These are phyloP conservation scores for Carex sylvatica DNA, from an alignment of 202 grass and related monocot genomes.

Conservation along the genomic window DNA sequence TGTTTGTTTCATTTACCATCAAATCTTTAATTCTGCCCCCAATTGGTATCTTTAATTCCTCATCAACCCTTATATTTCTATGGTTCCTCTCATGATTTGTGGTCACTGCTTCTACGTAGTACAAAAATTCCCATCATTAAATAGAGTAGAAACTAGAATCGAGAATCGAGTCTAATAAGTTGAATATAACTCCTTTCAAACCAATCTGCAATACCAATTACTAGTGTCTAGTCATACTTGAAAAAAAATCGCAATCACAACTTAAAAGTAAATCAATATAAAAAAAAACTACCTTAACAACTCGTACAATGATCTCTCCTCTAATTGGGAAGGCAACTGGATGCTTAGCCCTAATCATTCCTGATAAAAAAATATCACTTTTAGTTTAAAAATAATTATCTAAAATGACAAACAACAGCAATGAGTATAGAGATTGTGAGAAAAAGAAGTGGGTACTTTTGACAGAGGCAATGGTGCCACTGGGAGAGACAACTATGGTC, in stretches of 20 bases:
- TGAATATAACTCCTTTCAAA: conserved; percentile 42
- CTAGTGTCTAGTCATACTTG: not conserved
- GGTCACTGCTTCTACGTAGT: conserved; percentile 43
- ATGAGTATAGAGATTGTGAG: too few relatives aligned
- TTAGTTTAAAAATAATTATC: not conserved
- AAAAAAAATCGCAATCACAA: not conserved
- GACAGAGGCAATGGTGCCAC: too few relatives aligned
- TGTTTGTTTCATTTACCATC: conserved; percentile 4
- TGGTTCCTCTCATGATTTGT: conserved; percentile 4
- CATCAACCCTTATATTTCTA: conserved; percentile 4
- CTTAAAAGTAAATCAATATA: too few relatives aligned
- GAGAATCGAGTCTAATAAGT: conserved; percentile 62
- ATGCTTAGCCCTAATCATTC: conserved; percentile 41
- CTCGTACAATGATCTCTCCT: conserved; percentile 43
- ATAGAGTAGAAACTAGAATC: conserved; percentile 44
- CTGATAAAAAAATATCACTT: conserved; percentile 22
- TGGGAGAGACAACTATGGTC: too few relatives aligned
- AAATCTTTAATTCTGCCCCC: conserved; percentile 25
- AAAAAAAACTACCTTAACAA: conserved; percentile 42
- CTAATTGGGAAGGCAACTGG: conserved; percentile 39
- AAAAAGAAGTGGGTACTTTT: too few relatives aligned
- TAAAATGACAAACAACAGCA: not conserved
- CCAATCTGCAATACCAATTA: conserved; percentile 3
- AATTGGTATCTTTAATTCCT: conserved; percentile 21
- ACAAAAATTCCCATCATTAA: conserved; percentile 40